A percentile compares a stretch with the other conserved stretches of the same genome.
These are phyloP conservation scores for Striga asiatica DNA, from an alignment of 257 asterid genomes.

Conservation along the genomic window DNA sequence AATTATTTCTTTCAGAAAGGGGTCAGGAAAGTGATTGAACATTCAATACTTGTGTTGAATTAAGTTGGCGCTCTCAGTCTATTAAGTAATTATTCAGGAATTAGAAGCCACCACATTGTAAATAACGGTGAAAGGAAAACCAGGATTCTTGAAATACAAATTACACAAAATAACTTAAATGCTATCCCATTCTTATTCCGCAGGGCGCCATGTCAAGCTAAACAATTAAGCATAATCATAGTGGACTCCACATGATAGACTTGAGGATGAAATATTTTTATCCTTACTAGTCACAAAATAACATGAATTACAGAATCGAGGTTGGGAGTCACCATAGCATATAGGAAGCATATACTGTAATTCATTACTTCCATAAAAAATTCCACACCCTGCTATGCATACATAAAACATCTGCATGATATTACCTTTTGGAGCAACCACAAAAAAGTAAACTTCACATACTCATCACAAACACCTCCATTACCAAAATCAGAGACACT, in stretches of 20 bases:
- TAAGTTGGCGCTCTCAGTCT: constrained; percentile 9
- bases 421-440: constrained; percentile 1
- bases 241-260: neutral
- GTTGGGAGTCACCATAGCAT: neutral
- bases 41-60: too few relatives aligned
- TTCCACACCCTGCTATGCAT: neutral
- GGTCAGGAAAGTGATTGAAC: neutral
- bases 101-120: neutral
- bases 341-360: neutral
- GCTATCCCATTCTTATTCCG: neutral
- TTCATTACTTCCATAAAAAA: neutral
- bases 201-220: neutral
- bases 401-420: neutral
- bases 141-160: neutral
- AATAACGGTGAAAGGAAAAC: neutral
- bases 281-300: neutral
- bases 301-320: neutral
- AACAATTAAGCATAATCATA: constrained; percentile 5
- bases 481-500: constrained; percentile 7
- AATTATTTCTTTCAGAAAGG: neutral
- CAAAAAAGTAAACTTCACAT: constrained; percentile 8
- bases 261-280: neutral
- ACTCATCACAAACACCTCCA: constrained; percentile 7
- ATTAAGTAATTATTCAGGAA: neutral
- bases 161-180: neutral